Conservation (phyloP, 352 stramenopile species). For the Pilasporangium apinafurcum region DNA sequence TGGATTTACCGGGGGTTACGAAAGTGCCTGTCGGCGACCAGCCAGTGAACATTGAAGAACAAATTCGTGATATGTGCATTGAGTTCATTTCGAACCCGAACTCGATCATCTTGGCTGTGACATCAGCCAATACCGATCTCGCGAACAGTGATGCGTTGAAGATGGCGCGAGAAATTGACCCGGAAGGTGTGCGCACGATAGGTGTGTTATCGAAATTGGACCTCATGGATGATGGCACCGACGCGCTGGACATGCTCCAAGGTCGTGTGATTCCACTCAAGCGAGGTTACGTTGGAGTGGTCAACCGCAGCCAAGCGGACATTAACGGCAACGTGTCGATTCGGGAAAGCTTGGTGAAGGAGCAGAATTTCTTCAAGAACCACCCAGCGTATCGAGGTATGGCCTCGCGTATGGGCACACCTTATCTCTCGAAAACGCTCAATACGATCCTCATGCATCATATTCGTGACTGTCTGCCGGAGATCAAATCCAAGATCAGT, state of each 20-base stretch:
- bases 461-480: conserved; percentile 97
- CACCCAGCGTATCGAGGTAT: conserved; percentile 94
- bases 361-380: conserved; percentile 96
- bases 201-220: conserved; percentile 99
- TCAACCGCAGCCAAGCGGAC: conserved; percentile 98
- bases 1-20: conserved; percentile 98
- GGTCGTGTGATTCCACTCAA: conserved; percentile 97
- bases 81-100: conserved; percentile 99
- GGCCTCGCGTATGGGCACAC: conserved; percentile 93
- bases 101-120: conserved; percentile 99
- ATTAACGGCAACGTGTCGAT: conserved; percentile 97
- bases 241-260: conserved; percentile 95
- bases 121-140: conserved; percentile 98
- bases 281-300: conserved; percentile 97
- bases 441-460: conserved; percentile 99
- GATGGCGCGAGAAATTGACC: conserved; percentile 92
- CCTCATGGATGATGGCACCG: conserved; percentile 99
- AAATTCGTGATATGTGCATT: conserved; percentile 98
- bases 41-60: conserved; percentile 98
- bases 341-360: conserved; percentile 92
- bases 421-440: conserved; percentile 94
- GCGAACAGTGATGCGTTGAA: conserved; percentile 99
- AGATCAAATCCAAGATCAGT: conserved; percentile 97
- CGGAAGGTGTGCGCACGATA: conserved; percentile 94
- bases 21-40: conserved; percentile 98